A percentile compares a stretch with the other conserved stretches of the same genome.
phyloP scores from a whole-genome alignment of 495 filamentous ascomycete genomes.

The Parachaetomium inaequale region DNA sequence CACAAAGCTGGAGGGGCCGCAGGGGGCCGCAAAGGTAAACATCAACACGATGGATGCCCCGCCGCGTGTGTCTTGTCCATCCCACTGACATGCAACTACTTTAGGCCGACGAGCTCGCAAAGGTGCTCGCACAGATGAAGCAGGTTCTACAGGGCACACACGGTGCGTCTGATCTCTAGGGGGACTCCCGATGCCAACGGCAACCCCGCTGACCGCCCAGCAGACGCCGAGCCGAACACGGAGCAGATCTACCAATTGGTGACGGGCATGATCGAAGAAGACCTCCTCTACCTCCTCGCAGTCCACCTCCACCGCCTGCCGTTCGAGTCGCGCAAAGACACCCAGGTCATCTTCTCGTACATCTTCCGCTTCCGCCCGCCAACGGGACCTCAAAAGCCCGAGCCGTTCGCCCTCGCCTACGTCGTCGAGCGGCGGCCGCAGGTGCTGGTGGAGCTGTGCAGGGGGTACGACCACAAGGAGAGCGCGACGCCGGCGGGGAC shows the following conservation, averaged over 20 bases:
- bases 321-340: constrained; percentile 91
- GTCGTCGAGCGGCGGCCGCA: constrained; percentile 81
- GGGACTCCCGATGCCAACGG: not conserved
- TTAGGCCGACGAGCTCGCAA: constrained; percentile 59
- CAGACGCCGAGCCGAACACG: constrained; percentile 80
- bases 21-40: constrained; percentile 48
- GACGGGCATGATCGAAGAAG: constrained; percentile 75
- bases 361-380: constrained; percentile 76
- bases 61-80: constrained; percentile 3
- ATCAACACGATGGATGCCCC: constrained; percentile 6
- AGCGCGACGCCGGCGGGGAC: constrained; percentile 91
- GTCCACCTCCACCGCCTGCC: constrained; percentile 74
- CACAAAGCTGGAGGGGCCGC: constrained; percentile 50
- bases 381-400: constrained; percentile 51
- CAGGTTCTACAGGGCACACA: constrained; percentile 77
- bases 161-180: constrained; percentile 48
- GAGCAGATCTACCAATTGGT: constrained; percentile 82
- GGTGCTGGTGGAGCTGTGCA: constrained; percentile 81
- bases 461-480: constrained; percentile 83
- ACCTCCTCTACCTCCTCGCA: constrained; percentile 79
- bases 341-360: constrained; percentile 85
- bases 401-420: constrained; percentile 80
- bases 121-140: constrained; percentile 78
- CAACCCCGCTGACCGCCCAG: constrained; percentile 1
- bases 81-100: constrained; percentile 2